These are phyloP conservation scores for Syzygium aqueum DNA, from an alignment of 345 rosid species.

Conservation along the genomic window DNA sequence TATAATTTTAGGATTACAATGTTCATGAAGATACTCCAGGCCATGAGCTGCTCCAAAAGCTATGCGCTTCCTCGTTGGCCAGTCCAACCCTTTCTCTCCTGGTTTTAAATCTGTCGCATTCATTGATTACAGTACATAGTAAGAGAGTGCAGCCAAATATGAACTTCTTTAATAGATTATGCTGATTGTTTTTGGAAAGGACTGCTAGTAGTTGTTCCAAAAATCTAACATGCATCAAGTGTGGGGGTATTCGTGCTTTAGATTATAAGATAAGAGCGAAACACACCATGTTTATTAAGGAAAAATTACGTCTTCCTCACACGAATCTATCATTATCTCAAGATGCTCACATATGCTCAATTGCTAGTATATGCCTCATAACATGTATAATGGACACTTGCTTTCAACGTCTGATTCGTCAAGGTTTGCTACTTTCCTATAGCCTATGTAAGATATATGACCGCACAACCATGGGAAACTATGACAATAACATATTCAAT, in stretches of 20 bases:
- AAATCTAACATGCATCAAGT: background rate
- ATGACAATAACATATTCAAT: background rate
- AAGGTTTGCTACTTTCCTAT: background rate
- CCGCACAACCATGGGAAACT: background rate
- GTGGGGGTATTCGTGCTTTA: background rate
- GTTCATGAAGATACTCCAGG: constrained; percentile 78
- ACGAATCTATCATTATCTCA: background rate
- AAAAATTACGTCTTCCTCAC: background rate
- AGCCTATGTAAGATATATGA: background rate
- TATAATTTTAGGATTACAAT: constrained; percentile 79
- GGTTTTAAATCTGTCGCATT: constrained; percentile 44
- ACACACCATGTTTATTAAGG: background rate
- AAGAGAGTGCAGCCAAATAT: background rate
- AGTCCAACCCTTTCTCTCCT: constrained; percentile 67
- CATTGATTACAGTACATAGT: background rate
- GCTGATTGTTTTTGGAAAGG: background rate
- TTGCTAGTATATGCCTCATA: background rate
- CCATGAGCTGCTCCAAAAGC: constrained; percentile 86
- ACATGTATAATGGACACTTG: background rate
- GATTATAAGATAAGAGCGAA: background rate
- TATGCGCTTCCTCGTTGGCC: constrained; percentile 71
- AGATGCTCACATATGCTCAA: background rate
- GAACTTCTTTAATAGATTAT: background rate
- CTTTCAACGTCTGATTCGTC: background rate
- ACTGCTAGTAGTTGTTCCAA: background rate